These are phyloP conservation scores for Plantago ovata DNA, from an alignment of 257 asterid genomes.

Conservation along the genomic window DNA sequence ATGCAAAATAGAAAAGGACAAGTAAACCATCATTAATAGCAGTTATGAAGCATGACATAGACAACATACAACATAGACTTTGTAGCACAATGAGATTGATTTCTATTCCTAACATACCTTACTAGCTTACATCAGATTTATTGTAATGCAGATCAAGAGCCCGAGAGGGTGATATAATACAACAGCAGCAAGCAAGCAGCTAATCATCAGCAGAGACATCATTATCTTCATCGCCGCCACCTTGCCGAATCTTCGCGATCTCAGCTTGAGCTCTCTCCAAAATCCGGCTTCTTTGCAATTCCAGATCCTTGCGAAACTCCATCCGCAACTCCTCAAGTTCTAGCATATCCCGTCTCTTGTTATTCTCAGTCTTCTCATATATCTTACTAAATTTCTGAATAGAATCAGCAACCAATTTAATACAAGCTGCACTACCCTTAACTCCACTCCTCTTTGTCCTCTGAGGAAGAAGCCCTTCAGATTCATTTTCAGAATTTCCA, in stretches of 20 bases:
- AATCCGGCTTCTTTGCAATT: slow-evolving; percentile 67
- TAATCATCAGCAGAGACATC: slow-evolving; percentile 38
- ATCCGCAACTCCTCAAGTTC: slow-evolving; percentile 85
- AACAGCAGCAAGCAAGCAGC: slow-evolving; percentile 27
- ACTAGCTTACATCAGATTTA: slow-evolving; percentile 24
- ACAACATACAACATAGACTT: background rate
- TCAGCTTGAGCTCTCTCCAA: slow-evolving; percentile 83
- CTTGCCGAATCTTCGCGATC: slow-evolving; percentile 61
- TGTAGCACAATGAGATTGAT: slow-evolving; percentile 6
- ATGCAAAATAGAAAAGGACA: background rate
- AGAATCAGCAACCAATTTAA: slow-evolving; percentile 73
- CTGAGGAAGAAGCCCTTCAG: slow-evolving; percentile 52
- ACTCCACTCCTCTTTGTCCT: slow-evolving; percentile 28
- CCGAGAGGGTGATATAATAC: slow-evolving; percentile 26
- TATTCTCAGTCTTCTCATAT: slow-evolving; percentile 77
- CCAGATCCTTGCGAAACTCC: slow-evolving; percentile 79
- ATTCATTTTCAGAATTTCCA: slow-evolving; percentile 46
- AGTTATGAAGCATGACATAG: background rate
- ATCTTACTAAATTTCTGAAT: slow-evolving; percentile 63
- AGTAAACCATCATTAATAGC: background rate
- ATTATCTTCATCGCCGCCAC: slow-evolving; percentile 57
- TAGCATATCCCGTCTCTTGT: slow-evolving; percentile 69
- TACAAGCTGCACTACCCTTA: slow-evolving; percentile 27
- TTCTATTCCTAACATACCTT: slow-evolving; percentile 9
- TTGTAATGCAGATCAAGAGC: slow-evolving; percentile 21